Evolutionary conservation across 345 rosid species (phyloP).

Genomic region (Lumnitzera racemosa): DNA sequence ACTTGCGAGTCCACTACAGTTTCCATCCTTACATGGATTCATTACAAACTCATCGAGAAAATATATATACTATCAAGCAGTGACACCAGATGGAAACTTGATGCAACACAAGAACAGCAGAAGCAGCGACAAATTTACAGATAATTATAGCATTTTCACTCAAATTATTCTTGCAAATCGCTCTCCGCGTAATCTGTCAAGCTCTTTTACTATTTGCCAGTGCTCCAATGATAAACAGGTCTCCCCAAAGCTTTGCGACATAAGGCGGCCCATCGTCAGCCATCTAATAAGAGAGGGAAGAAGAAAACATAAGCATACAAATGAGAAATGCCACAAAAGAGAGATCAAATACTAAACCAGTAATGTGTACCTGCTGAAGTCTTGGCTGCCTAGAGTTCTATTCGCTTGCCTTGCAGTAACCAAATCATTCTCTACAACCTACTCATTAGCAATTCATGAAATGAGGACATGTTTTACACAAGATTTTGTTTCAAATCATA

Average conservation of each 20-base stretch:
- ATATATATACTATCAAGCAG: no score
- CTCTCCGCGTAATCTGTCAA: constrained; percentile 75
- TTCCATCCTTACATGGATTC: no score
- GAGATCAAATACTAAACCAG: not conserved
- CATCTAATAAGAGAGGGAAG: constrained; percentile 27
- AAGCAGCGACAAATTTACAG: not conserved
- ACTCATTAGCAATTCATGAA: constrained; percentile 1
- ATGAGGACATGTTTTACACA: not conserved
- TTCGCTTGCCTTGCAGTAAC: constrained; percentile 76
- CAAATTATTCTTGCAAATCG: constrained; percentile 35
- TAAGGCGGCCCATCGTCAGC: constrained; percentile 83
- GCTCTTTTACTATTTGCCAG: constrained; percentile 84
- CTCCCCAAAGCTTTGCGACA: constrained; percentile 72
- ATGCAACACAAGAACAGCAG: no score
- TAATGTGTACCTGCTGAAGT: constrained; percentile 63
- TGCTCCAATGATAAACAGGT: constrained; percentile 53
- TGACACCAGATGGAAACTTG: no score
- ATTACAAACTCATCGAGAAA: no score
- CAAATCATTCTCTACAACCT: constrained; percentile 79
- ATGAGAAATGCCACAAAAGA: not conserved
- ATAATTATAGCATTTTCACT: not conserved
- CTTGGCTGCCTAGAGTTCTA: constrained; percentile 65
- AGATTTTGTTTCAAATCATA: no score
- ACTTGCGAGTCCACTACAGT: no score
- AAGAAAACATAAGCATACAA: not conserved